Evolutionary conservation across 2,329 filamentous ascomycete genomes (phyloP).

Genomic region (Calonectria crousiana): DNA sequence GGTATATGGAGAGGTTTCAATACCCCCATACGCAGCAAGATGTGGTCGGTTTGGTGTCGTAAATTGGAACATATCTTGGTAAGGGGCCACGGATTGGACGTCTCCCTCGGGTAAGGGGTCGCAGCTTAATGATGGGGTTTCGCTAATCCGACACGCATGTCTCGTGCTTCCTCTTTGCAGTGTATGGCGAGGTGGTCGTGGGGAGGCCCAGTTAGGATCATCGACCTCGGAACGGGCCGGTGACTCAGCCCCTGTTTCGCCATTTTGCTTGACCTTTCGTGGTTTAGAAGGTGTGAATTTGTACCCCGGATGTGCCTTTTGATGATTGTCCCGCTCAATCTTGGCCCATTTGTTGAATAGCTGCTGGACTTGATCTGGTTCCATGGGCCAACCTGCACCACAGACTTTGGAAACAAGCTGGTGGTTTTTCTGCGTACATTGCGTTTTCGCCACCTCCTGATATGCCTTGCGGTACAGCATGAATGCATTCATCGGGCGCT

Average conservation of each 20-base stretch:
- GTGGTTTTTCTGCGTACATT: constrained; percentile 89
- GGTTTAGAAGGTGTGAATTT: constrained; percentile 90
- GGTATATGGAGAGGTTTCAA: constrained; percentile 30
- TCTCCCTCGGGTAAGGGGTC: constrained; percentile 21
- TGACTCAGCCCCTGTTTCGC: constrained; percentile 27
- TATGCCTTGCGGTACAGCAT: constrained; percentile 97
- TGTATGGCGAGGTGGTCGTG: constrained; percentile 12
- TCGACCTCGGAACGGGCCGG: constrained; percentile 31
- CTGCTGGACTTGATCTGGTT: constrained; percentile 78
- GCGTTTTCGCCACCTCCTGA: constrained; percentile 85
- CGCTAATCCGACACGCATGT: constrained; percentile 34
- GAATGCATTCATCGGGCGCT: constrained; percentile 96
- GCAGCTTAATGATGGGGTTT: constrained; percentile 31
- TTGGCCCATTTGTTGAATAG: constrained; percentile 84
- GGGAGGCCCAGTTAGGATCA: constrained; percentile 38
- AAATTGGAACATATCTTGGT: constrained; percentile 32
- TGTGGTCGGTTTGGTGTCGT: constrained; percentile 26
- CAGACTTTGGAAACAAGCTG: constrained; percentile 92
- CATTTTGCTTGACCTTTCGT: constrained; percentile 56
- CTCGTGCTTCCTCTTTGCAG: constrained; percentile 7
- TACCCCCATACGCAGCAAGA: constrained; percentile 27
- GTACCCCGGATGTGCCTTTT: constrained; percentile 87
- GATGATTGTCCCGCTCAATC: constrained; percentile 86
- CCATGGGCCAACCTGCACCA: constrained; percentile 86
- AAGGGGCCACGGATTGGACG: constrained; percentile 19